A percentile compares a stretch with the other conserved stretches of the same genome.
These are phyloP conservation scores for Acacia melanoxylon DNA, from an alignment of 306 rosid species.

Conservation along the genomic window DNA sequence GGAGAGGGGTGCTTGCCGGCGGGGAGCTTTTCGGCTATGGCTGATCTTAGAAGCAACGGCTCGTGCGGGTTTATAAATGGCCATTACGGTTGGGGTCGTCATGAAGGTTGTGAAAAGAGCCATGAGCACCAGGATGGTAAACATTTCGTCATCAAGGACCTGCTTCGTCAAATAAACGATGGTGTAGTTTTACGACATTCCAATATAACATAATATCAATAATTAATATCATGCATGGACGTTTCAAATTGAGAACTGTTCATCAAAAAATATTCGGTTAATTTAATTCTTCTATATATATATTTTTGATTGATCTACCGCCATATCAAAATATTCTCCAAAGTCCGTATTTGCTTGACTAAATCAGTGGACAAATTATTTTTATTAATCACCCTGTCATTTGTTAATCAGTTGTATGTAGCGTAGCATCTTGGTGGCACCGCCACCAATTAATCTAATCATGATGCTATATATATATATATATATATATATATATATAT, in stretches of 20 bases:
- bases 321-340: background rate
- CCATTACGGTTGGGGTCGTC: slow-evolving; percentile 41
- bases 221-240: background rate
- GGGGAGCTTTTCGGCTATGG: background rate
- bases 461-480: background rate
- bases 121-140: slow-evolving; percentile 45
- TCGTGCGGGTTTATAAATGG: slow-evolving; percentile 37
- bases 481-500: too few species aligned
- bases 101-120: slow-evolving; percentile 52
- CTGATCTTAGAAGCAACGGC: background rate
- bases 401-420: background rate
- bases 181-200: background rate
- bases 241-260: background rate
- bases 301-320: background rate
- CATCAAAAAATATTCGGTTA: background rate
- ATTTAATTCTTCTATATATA: background rate
- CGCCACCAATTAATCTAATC: background rate
- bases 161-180: slow-evolving; percentile 1
- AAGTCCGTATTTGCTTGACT: background rate
- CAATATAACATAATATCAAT: background rate
- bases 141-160: slow-evolving; percentile 47
- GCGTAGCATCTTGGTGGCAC: background rate
- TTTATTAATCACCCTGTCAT: background rate
- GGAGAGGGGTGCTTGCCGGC: slow-evolving; percentile 12
- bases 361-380: background rate